A percentile compares a stretch with the other conserved stretches of the same genome.
phyloP scores from a whole-genome alignment of 495 filamentous ascomycete species.

The Geoglossum glabrum region DNA sequence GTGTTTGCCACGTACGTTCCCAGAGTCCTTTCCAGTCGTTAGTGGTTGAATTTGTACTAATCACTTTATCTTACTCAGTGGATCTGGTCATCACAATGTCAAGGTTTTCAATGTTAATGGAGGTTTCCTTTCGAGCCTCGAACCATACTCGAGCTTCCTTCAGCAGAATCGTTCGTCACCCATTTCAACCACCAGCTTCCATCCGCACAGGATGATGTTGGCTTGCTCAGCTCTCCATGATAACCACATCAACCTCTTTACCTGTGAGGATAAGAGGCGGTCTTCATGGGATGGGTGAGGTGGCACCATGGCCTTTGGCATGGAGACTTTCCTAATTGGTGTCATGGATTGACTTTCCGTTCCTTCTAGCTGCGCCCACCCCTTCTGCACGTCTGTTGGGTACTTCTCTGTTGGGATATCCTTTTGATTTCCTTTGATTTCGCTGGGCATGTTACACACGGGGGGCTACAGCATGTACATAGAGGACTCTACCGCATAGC shows the following conservation, averaged over 20 bases:
- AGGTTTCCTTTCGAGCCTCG: conserved; percentile 50
- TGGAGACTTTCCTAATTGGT: background rate
- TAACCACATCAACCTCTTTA: conserved; percentile 52
- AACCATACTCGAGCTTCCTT: conserved; percentile 78
- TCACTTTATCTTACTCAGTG: conserved; percentile 26
- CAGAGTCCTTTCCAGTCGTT: background rate
- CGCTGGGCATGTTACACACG: background rate
- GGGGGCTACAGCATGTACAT: background rate
- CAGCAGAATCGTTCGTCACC: conserved; percentile 56
- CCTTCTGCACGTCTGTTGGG: background rate
- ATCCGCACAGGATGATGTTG: conserved; percentile 84
- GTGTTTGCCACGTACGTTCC: conserved; percentile 77
- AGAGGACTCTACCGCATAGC: background rate
- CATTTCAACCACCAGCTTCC: conserved; percentile 79
- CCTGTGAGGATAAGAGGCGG: conserved; percentile 23
- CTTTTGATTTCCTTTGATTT: background rate
- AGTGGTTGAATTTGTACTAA: background rate
- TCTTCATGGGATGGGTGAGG: background rate
- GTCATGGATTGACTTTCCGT: background rate
- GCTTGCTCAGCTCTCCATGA: conserved; percentile 60
- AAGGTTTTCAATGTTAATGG: conserved; percentile 83
- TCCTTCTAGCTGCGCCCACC: background rate
- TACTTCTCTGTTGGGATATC: background rate
- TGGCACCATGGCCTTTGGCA: background rate
- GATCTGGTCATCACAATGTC: conserved; percentile 69